Evolutionary conservation across 164 flowering plant genomes (phyloP), one percentile per base, ranked within the genome.

Genomic region (Stephania japonica): DNA sequence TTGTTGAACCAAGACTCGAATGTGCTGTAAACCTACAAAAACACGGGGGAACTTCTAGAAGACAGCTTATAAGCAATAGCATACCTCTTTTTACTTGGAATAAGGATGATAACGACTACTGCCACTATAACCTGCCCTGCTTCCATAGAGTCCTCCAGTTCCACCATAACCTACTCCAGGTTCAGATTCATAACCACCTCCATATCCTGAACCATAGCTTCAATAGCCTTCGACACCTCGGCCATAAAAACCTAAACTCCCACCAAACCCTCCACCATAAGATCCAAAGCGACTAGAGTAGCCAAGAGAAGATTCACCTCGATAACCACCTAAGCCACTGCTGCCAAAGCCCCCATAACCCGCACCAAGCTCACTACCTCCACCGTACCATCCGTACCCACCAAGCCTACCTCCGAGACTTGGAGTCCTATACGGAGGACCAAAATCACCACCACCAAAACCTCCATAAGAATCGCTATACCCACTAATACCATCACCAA

Each of bases 91-190:
- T 92, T 91, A 93, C 82, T 94, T 88, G 65, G 86, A 82, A 77
- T 91, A 94, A 56, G 98, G 98, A 84, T 91, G 97, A 75, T 91
- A 91, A 7, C 98, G 89, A 80, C 91, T 85, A 88, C 87, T 80
- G 82, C 93, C 87, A 80, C 94, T 78, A 91, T 93, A 91, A 78
- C 92, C 92, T 78, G 81, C 75, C 77, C 92, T 88, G 86, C 92
- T 83, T 71, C 97, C 97, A 87, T 88, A 90, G 16, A 81, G 44
- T 0, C 89, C 89, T 65, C 90, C 89, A 61, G 84, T 79, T 72
- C 91, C 91, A 42, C 89, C 90, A 82, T 89, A 91, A 81, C 91
- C 81, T 74, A 86, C 78, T 78, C 93, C 89, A 56, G 90, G 88
- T 68, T 91, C 96, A 70, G 91, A 82, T 5, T 87, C 98, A 86